phyloP scores from a whole-genome alignment of 1,284 basidiomycete species.

The Rhodotorula sp. region DNA sequence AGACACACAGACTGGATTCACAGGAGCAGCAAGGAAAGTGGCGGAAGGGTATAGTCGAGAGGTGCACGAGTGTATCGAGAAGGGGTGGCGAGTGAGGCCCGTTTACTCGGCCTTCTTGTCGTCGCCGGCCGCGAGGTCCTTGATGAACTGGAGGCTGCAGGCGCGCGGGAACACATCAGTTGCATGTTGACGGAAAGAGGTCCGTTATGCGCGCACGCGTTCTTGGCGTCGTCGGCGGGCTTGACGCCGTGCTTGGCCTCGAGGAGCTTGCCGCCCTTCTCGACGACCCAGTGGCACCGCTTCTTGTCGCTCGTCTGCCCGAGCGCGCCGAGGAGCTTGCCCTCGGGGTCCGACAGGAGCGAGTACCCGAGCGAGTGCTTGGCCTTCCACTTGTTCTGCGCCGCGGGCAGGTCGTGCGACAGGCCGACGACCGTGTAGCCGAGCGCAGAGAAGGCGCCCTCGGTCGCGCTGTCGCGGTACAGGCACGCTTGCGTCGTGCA shows the following conservation, averaged over 20 bases:
- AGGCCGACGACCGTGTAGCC: slow-evolving; percentile 81
- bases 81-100: too few relatives aligned
- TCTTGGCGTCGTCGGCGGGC: slow-evolving; percentile 61
- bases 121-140: slow-evolving; percentile 1
- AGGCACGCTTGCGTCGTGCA: slow-evolving; percentile 87
- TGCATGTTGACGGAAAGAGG: neutral
- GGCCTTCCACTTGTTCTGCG: slow-evolving; percentile 61
- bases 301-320: slow-evolving; percentile 68
- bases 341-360: slow-evolving; percentile 82
- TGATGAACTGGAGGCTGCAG: slow-evolving; percentile 24
- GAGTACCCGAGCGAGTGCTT: slow-evolving; percentile 79
- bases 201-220: slow-evolving; percentile 49
- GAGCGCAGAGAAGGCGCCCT: slow-evolving; percentile 63
- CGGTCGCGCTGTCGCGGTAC: slow-evolving; percentile 59
- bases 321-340: slow-evolving; percentile 72
- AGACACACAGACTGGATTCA: neutral
- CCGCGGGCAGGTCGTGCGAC: slow-evolving; percentile 74
- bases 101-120: neutral
- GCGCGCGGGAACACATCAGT: neutral
- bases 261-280: slow-evolving; percentile 78
- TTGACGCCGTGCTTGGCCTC: slow-evolving; percentile 80
- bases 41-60: neutral
- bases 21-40: neutral
- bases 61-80: too few relatives aligned
- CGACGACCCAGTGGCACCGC: slow-evolving; percentile 86